These are phyloP conservation scores for Rubroboletus pulcherrimus DNA, from an alignment of 768 basidiomycete species.

Conservation along the genomic window DNA sequence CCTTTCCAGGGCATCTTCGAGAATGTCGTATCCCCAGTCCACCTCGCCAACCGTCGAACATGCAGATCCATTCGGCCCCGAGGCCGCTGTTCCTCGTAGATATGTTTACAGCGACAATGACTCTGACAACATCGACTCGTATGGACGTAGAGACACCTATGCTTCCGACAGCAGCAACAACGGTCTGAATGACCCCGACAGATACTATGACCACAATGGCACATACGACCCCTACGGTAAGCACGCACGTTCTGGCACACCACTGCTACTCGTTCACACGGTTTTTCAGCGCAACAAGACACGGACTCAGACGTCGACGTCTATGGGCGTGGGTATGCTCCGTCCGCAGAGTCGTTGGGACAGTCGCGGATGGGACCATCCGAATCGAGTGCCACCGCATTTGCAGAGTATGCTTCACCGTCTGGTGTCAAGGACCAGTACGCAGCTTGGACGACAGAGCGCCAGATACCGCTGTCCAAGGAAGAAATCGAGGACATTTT, in stretches of 20 bases:
- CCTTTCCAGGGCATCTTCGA: slow-evolving; percentile 12
- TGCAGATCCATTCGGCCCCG: slow-evolving; percentile 60
- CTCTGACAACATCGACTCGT: slow-evolving; percentile 63
- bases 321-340: slow-evolving; percentile 65
- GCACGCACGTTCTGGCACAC: slow-evolving; percentile 14
- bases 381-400: slow-evolving; percentile 69
- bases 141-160: slow-evolving; percentile 62
- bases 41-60: slow-evolving; percentile 60
- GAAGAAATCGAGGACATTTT: slow-evolving; percentile 99
- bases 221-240: slow-evolving; percentile 64
- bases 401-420: slow-evolving; percentile 56
- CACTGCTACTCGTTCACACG: slow-evolving; percentile 7
- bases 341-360: slow-evolving; percentile 71
- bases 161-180: slow-evolving; percentile 68
- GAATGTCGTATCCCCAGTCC: slow-evolving; percentile 50
- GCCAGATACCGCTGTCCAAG: slow-evolving; percentile 94
- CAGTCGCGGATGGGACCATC: slow-evolving; percentile 57
- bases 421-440: slow-evolving; percentile 75
- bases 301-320: slow-evolving; percentile 80
- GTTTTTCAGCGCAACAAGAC: slow-evolving; percentile 61
- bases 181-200: slow-evolving; percentile 38
- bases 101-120: slow-evolving; percentile 72
- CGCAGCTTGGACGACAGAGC: slow-evolving; percentile 90
- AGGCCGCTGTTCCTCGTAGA: slow-evolving; percentile 35
- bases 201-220: slow-evolving; percentile 63